These are phyloP conservation scores for Fusarium continuum DNA, from an alignment of 2,329 filamentous ascomycete genomes.

Conservation along the genomic window DNA sequence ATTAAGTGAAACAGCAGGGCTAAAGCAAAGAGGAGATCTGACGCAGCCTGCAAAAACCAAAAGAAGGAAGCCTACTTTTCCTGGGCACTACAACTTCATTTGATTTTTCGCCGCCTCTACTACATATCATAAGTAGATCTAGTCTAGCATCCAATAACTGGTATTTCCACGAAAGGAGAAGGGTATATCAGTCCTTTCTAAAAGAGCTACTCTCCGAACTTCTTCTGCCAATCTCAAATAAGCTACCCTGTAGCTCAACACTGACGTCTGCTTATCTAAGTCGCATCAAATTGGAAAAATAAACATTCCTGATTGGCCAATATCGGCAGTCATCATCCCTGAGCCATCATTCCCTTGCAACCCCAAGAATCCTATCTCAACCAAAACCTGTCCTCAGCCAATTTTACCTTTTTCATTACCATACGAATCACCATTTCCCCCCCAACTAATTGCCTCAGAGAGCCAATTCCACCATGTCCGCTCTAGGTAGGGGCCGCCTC, in stretches of 20 bases:
- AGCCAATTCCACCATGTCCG: background rate
- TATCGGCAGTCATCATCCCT: conserved; percentile 7
- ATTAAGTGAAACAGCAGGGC: too few relatives aligned
- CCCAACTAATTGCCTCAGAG: accelerated
- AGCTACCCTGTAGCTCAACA: background rate
- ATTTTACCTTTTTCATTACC: background rate
- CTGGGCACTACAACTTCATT: too few relatives aligned
- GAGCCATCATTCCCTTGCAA: background rate
- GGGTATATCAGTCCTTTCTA: too few relatives aligned
- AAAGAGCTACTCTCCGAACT: too few relatives aligned
- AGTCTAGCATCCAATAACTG: too few relatives aligned
- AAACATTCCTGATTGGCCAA: conserved; percentile 3
- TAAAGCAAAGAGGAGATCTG: too few relatives aligned
- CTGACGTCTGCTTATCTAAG: conserved; percentile 7
- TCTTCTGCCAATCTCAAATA: background rate
- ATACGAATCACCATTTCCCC: background rate
- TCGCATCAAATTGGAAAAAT: background rate
- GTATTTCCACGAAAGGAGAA: too few relatives aligned
- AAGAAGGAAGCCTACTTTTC: too few relatives aligned
- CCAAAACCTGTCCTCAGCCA: background rate
- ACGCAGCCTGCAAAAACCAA: too few relatives aligned
- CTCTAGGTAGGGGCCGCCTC: background rate
- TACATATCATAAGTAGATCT: too few relatives aligned
- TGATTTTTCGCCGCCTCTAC: too few relatives aligned
- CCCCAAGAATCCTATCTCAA: background rate